Evolutionary conservation across 164 flowering plant genomes (phyloP).

Genomic region (Piper longum): DNA sequence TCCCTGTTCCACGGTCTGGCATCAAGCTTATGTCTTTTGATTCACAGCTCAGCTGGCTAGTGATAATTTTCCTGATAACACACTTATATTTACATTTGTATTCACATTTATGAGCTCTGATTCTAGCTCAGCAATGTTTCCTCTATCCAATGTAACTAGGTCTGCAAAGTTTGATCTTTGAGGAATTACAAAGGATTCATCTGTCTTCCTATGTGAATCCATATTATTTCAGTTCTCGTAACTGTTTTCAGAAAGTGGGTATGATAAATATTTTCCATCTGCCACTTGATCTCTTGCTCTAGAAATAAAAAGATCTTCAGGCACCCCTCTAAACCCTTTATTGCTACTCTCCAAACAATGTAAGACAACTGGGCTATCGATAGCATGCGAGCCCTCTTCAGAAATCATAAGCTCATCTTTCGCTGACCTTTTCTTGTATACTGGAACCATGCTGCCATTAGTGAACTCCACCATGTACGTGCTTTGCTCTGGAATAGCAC

Average conservation of each 20-base stretch:
- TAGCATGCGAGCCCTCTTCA: slow-evolving; percentile 15
- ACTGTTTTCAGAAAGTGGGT: slow-evolving; percentile 32
- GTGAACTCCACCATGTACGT: slow-evolving; percentile 18
- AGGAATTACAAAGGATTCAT: slow-evolving; percentile 74
- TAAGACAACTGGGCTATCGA: slow-evolving; percentile 20
- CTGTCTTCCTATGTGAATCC: slow-evolving; percentile 31
- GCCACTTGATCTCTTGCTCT: slow-evolving; percentile 24
- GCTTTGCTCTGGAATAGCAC: slow-evolving; percentile 18
- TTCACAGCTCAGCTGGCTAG: slow-evolving; percentile 39
- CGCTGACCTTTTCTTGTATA: slow-evolving; percentile 16
- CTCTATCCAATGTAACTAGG: slow-evolving; percentile 25
- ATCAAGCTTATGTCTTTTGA: slow-evolving; percentile 67
- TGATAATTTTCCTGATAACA: slow-evolving; percentile 4
- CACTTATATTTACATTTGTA: slow-evolving; percentile 20
- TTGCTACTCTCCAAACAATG: slow-evolving; percentile 31
- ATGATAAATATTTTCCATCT: slow-evolving; percentile 21
- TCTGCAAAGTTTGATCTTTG: slow-evolving; percentile 32
- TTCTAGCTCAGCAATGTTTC: slow-evolving; percentile 46
- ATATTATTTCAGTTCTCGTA: slow-evolving; percentile 17
- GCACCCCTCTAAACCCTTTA: slow-evolving; percentile 24
- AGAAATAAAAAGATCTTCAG: slow-evolving; percentile 48
- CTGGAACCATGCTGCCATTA: slow-evolving; percentile 20
- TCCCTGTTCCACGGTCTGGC: slow-evolving; percentile 61
- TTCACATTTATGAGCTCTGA: slow-evolving; percentile 38
- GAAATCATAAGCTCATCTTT: slow-evolving; percentile 31